Base-by-base conservation (phyloP, 768 basidiomycete species). In the Pleurotus djamor region DNA sequence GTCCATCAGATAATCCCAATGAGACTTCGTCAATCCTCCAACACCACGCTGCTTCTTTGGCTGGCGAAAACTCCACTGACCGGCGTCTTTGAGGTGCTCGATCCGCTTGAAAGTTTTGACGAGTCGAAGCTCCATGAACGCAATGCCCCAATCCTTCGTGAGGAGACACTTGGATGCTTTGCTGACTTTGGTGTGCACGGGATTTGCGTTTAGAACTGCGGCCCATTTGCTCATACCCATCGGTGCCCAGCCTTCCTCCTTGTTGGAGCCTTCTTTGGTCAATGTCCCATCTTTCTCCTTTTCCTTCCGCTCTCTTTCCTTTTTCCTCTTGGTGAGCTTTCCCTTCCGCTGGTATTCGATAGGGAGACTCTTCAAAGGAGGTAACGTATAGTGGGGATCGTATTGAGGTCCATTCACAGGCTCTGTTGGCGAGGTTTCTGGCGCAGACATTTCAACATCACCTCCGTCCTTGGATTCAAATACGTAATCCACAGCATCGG, bases 1-100 rank as follows among this genome's bases (percentile, higher is more conserved):
- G 61, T 98, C 96, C 71, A 99, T 74, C 36, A 99, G 78, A 72
- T 95, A 91, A 69, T 98, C 97, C 94, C 94, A 96, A 67, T 98
- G 94, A 0, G 89, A 85, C 74, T 96, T 97, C 2, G 79, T 76
- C 51, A 88, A 64, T 1, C 87, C 86, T 17, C 88, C 86, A 14
- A 94, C 80, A 33, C 86, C 89, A 60, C 91, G 81, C 67, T 96
- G 92, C 72, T 95, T 96, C 74, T 96, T 98, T 8, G 95, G 94
- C 67, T 99, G 97, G 55, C 96, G 78, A 66, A 96, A 92, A 64
- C 91, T 90, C 96, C 97, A 99, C 37, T 85, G 78, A 3, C 87
- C 88, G 9, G 82, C 83, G 32, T 84, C 81, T 71, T 97, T 96
- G 59, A 98, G 80, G 33, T 76, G 71, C 60, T 98, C 95, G 50